Conservation (phyloP, 306 rosid genomes). For the Echinosophora koreensis region DNA sequence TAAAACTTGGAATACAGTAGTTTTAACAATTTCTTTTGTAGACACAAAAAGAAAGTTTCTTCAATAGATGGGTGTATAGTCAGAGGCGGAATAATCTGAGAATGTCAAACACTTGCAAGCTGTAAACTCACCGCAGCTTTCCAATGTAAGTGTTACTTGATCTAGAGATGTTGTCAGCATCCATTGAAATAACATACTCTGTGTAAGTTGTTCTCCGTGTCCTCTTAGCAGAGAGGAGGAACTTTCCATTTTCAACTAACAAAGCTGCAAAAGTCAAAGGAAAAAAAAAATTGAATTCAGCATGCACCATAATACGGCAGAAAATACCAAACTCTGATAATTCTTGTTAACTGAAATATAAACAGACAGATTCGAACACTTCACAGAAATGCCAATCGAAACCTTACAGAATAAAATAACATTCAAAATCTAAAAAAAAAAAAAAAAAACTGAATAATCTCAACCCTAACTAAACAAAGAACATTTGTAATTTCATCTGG, state of each 20-base stretch:
- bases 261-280: conserved; percentile 61
- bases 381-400: neutral
- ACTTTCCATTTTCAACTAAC: conserved; percentile 89
- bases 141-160: conserved; percentile 93
- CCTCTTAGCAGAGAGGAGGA: conserved; percentile 93
- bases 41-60: neutral
- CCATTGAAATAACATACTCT: conserved; percentile 93
- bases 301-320: neutral
- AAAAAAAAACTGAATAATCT: neutral
- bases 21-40: neutral
- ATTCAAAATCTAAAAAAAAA: neutral
- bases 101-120: conserved; percentile 25
- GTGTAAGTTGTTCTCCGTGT: conserved; percentile 88
- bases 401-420: neutral
- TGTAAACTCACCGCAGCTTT: conserved; percentile 70
- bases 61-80: neutral
- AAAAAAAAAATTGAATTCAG: neutral
- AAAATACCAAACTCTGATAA: conserved; percentile 2
- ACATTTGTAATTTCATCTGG: neutral
- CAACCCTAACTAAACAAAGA: conserved; percentile 12
- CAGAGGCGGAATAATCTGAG: neutral
- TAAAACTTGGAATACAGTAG: too few relatives aligned
- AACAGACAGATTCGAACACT: neutral
- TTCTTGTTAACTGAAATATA: neutral
- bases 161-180: conserved; percentile 85